These are phyloP conservation scores for Salix arbutifolia DNA, from an alignment of 345 rosid species.

Conservation along the genomic window DNA sequence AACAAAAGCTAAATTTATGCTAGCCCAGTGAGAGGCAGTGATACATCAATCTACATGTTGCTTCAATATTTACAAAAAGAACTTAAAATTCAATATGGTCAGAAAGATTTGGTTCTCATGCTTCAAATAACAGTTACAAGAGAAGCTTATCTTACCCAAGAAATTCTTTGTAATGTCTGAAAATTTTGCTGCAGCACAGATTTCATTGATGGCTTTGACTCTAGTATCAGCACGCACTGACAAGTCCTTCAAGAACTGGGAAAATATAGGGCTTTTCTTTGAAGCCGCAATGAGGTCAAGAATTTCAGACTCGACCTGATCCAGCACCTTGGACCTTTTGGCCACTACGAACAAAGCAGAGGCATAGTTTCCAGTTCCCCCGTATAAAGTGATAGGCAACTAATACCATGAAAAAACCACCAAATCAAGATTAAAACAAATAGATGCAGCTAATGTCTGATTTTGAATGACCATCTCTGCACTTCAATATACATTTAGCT, in stretches of 20 bases:
- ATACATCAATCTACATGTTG: too few species aligned
- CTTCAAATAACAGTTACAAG: background rate
- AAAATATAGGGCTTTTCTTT: conserved; percentile 51
- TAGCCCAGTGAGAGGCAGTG: too few species aligned
- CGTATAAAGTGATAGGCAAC: conserved; percentile 70
- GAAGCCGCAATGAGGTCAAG: conserved; percentile 59
- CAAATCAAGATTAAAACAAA: conserved; percentile 9
- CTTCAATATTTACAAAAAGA: too few species aligned
- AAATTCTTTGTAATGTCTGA: conserved; percentile 70
- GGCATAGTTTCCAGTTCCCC: conserved; percentile 88
- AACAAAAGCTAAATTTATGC: too few species aligned
- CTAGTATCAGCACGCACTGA: conserved; percentile 61
- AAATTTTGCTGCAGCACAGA: conserved; percentile 60
- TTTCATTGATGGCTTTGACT: conserved; percentile 56
- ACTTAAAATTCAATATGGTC: too few species aligned
- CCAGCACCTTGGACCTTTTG: conserved; percentile 57
- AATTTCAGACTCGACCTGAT: conserved; percentile 73
- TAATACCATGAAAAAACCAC: conserved; percentile 23
- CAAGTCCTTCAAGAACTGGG: conserved; percentile 71
- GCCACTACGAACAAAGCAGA: conserved; percentile 71
- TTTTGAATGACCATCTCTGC: background rate
- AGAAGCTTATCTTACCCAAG: conserved; percentile 48
- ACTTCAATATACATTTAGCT: background rate
- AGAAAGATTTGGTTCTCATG: too few species aligned
- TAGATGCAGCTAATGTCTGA: background rate